Base-by-base conservation (phyloP, 306 rosid species). In the Aeschynomene evenia region DNA sequence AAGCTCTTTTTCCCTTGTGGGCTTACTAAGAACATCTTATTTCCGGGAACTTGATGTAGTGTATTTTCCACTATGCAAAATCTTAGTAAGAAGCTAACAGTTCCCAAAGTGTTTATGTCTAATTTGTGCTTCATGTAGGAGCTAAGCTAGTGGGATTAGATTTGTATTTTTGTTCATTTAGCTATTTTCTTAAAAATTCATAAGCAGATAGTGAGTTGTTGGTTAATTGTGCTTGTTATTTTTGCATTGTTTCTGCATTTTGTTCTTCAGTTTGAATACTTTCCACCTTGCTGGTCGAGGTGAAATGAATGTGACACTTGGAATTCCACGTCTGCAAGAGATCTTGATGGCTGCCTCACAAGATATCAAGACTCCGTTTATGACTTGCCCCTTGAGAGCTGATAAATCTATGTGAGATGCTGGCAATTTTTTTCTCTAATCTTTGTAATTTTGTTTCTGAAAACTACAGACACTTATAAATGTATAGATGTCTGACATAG, bases 231-330 rank as follows among this genome's bases (percentile, higher is more conserved):
- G 20, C 51, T 45, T 26, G 56, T 46, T 58, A 16, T 29, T 28
- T 20, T n/a, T 62, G 8, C 31, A 34, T 54, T 67, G 13, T n/a
- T 29, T 15, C 48, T 67, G 7, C 37, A 0, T 14, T 19, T 54
- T 55, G 20, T 45, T 23, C 63, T 54, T 53, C 89, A 90, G 98
- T 79, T 77, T 90, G 81, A 94, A 94, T 80, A 94, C 98, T 20
- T 94, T 94, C 72, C 97, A 90, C 67, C 91, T 88, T 79, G 98
- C 95, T 51, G 97, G 96, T 67, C 87, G 97, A 71, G 97, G 97
- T 82, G 97, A 94, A 86, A 88, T 87, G 96, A 94, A 94, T 42
- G 98, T 90, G 78, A 94, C 98, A 1, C 98, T 94, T 59, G 98
- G 98, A 74, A 94, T 94, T 77, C 97, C 98, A 10, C 90, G 95